phyloP scores from a whole-genome alignment of 805 yeast genomes.

The Ogataea thermomethanolica region DNA sequence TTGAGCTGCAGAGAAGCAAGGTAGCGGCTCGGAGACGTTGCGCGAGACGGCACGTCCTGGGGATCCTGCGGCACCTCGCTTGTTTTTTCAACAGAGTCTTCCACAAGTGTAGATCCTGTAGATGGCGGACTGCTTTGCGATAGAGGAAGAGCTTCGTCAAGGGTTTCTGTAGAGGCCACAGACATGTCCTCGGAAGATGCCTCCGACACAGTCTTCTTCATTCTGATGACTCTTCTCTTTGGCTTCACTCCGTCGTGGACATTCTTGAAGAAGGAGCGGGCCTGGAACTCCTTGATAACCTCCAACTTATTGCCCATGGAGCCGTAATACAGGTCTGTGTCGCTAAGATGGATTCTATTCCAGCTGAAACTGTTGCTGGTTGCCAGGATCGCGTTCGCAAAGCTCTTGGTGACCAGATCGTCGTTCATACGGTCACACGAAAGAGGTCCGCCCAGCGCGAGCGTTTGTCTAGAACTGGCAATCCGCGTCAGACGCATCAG shows the following conservation, averaged over 20 bases:
- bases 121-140: constrained; percentile 4
- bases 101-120: constrained; percentile 5
- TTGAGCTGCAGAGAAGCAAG: constrained; percentile 13
- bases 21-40: constrained; percentile 1
- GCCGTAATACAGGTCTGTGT: constrained; percentile 26
- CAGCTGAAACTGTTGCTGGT: constrained; percentile 26
- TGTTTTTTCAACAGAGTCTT: neutral
- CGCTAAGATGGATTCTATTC: constrained; percentile 35
- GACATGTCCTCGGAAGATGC: constrained; percentile 13
- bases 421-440: constrained; percentile 34
- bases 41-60: too few species aligned
- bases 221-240: constrained; percentile 26
- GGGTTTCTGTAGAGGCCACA: neutral
- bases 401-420: constrained; percentile 33
- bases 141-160: neutral
- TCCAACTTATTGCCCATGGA: constrained; percentile 36
- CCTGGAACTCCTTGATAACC: constrained; percentile 45
- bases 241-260: constrained; percentile 29
- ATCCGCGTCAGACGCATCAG: constrained; percentile 65
- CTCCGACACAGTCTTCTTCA: constrained; percentile 12
- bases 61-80: neutral
- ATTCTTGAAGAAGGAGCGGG: constrained; percentile 38
- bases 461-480: constrained; percentile 72
- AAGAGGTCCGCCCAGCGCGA: constrained; percentile 51
- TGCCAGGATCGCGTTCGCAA: constrained; percentile 29